Evolutionary conservation across 768 basidiomycete species (phyloP).

Genomic region (Russula ochroleuca): DNA sequence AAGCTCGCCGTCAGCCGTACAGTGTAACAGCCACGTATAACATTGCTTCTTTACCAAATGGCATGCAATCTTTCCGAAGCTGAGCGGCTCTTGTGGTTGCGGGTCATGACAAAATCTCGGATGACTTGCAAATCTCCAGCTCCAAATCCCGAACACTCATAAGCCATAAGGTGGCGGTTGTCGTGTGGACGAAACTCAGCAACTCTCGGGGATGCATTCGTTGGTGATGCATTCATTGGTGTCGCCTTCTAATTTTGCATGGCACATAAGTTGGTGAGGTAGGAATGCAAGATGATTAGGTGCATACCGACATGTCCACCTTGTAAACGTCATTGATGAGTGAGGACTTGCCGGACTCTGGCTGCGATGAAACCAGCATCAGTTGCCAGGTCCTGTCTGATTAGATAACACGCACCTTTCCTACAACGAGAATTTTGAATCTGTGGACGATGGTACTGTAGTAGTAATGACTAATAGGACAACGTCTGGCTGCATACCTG

Average conservation of each 20-base stretch:
- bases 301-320: slow-evolving; percentile 12
- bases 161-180: not conserved
- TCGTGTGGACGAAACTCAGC: not conserved
- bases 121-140: not conserved
- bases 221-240: not conserved
- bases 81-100: not conserved
- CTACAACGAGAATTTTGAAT: slow-evolving; percentile 17
- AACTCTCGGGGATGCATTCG: not conserved
- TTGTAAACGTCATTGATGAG: slow-evolving; percentile 9
- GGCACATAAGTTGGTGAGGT: not conserved
- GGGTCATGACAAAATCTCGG: not conserved
- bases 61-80: slow-evolving; percentile 11
- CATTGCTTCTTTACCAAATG: slow-evolving; percentile 7
- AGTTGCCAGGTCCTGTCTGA: not conserved
- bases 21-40: not conserved
- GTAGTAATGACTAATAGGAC: not conserved
- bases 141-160: slow-evolving; percentile 4
- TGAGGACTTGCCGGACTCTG: slow-evolving; percentile 14
- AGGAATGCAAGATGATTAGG: not conserved
- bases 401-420: slow-evolving; percentile 1
- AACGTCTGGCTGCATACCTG: slow-evolving; percentile 1
- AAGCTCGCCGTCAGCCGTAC: not conserved
- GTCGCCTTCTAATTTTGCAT: not conserved
- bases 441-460: not conserved
- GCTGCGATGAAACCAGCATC: not conserved